Evolutionary conservation across 768 basidiomycete species (phyloP).

Genomic region (Cystofilobasidium ferigula): DNA sequence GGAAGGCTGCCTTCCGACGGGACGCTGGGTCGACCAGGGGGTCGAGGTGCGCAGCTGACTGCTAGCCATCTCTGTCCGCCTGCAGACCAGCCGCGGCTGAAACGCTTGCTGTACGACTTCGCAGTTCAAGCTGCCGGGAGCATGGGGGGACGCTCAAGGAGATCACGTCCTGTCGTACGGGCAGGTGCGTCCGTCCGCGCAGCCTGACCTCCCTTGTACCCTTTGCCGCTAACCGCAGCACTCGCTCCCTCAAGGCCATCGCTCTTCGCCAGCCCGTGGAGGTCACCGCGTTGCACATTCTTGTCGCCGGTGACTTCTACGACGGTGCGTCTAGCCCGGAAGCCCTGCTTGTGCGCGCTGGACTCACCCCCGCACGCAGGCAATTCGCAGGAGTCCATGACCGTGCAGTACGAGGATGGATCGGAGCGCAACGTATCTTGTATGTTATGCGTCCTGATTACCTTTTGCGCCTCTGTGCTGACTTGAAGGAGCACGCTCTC

Average conservation of each 20-base stretch:
- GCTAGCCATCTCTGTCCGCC: no score
- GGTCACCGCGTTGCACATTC: conserved; percentile 5
- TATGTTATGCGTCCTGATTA: background rate
- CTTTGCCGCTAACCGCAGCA: no score
- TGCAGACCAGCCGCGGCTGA: background rate
- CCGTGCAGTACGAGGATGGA: conserved; percentile 1
- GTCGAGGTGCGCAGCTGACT: conserved; percentile 7
- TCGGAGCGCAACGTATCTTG: background rate
- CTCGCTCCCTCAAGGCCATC: conserved; percentile 1
- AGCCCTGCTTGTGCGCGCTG: no score
- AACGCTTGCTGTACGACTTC: no score
- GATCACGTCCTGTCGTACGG: conserved; percentile 13
- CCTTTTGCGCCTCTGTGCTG: background rate
- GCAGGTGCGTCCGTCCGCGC: conserved; percentile 4
- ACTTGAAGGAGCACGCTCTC: no score
- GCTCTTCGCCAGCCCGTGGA: background rate
- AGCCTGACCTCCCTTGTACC: background rate
- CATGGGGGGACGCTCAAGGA: background rate
- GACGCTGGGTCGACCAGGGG: background rate
- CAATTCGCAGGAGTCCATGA: conserved; percentile 8
- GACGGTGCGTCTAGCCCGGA: conserved; percentile 5
- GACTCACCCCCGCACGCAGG: background rate
- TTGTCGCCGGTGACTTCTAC: conserved; percentile 22
- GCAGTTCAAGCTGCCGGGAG: no score
- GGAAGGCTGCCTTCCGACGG: conserved; percentile 4